phyloP scores from a whole-genome alignment of 495 filamentous ascomycete genomes.

The Penicillium coprophilum region DNA sequence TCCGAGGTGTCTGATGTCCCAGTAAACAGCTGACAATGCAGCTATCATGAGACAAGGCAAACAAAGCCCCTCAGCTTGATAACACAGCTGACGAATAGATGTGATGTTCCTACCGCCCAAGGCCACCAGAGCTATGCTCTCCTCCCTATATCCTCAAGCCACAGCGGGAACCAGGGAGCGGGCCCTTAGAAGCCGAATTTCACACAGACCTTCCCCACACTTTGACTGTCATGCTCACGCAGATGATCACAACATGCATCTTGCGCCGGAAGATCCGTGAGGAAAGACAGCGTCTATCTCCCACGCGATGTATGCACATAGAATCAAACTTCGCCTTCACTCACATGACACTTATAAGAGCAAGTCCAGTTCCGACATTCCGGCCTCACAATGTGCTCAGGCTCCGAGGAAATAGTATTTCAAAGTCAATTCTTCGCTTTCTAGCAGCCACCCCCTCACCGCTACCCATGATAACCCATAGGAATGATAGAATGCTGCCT shows the following conservation, averaged over 20 bases:
- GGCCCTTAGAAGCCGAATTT: constrained; percentile 3
- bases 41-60: constrained; percentile 8
- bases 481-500: constrained; percentile 1
- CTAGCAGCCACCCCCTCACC: constrained; percentile 17
- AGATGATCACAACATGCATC: constrained; percentile 9
- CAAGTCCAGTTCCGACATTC: constrained; percentile 23
- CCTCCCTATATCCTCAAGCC: constrained; percentile 4
- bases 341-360: constrained; percentile 18
- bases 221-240: constrained; percentile 5
- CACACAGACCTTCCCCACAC: constrained; percentile 7
- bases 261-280: constrained; percentile 8
- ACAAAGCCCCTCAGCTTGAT: neutral
- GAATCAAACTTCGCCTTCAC: neutral
- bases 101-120: neutral
- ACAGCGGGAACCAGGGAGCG: constrained; percentile 9
- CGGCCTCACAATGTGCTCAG: constrained; percentile 16
- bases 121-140: neutral
- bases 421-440: constrained; percentile 27
- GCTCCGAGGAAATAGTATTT: neutral
- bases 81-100: neutral
- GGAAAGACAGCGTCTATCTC: constrained; percentile 3
- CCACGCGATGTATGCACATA: constrained; percentile 3
- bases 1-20: neutral
- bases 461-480: constrained; percentile 3
- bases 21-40: constrained; percentile 1